Evolutionary conservation across 2,329 filamentous ascomycete species (phyloP), one percentile per base, ranked within the genome.

Genomic region (Rutstroemia sp.): DNA sequence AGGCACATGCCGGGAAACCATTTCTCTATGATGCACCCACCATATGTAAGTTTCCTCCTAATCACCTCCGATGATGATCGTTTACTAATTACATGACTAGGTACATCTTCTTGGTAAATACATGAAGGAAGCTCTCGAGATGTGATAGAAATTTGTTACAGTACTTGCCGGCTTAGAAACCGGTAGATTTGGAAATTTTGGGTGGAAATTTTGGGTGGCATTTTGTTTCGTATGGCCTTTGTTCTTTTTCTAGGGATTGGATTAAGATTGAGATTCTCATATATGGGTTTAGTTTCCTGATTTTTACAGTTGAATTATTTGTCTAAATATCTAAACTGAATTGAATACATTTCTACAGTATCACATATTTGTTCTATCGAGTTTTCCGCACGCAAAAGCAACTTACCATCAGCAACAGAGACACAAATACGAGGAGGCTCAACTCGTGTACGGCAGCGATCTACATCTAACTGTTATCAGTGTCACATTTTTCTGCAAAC

Each of bases 41-140:
- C 54, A 30, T 41, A 55, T 60, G 76, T 77, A 71, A 73, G 73
- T 63, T 51, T 2, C 21, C 19, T 41, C 19, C 25, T 12, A 14
- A 23, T 19, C 25, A 6, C n/a, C 7, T 1, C 25, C 6, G 10
- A 10, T 25, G 21, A 16, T 21, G 16, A 4, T 25, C 5, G 27
- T n/a, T 6, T 14, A 19, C 46, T 55, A 42, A 55, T n/a, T 25
- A 34, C 19, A 4, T 51, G 8, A 16, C 9, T 25, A 55, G 53
- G 48, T 55, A 25, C 49, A 55, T 14, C 18, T 37, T 34, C 53
- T 55, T 14, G 53, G 53, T 23, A 23, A 55, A 42, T 51, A 42
- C 1, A 55, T 55, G 53, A 55, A 42, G 18, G 53, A 55, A 23
- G 53, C 53, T 25, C 38, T 55, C 14, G 41, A 34, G 38, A 55